Evolutionary conservation across 2,329 filamentous ascomycete genomes (phyloP), one percentile per base, ranked within the genome.

Genomic region (Fusarium setosum): DNA sequence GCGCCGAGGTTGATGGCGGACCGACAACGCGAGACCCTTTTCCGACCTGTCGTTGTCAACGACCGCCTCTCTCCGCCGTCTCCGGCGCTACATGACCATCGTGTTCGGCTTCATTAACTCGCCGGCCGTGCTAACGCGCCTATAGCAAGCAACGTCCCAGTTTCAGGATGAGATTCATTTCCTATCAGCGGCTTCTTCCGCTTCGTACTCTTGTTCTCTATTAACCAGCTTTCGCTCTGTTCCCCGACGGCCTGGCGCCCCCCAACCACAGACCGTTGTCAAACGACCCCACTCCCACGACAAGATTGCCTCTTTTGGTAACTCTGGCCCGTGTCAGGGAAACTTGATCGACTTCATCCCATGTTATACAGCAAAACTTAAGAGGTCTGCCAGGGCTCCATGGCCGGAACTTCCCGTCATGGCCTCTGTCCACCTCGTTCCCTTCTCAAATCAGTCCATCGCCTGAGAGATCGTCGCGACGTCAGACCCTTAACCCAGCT

Each of bases 221-320:
- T 63, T 45, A 57, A 18, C 37, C 54, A 59, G 56, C 55, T 65
- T 63, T 56, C 45, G 52, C 48, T 67, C 52, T 40, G 52, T 60
- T 63, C 56, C 61, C 64, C 63, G 53, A 69, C 47, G 54, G 60
- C 55, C 50, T 70, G 60, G 69, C 35, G 34, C 54, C 64, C 57
- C 61, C 53, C 59, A 65, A 38, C 49, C 61, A 59, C 55, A 47
- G 58, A 61, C 68, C 65, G 65, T 59, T 64, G 52, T 54, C 34
- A 38, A 31, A 50, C n/a, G 53, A 45, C 64, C 65, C 70, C 68
- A 71, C 70, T 37, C 37, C 60, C 32, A 72, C 70, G 70, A 72
- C 60, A 32, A 63, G 70, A 72, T 72, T 72, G 61, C 70, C 61
- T 37, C 18, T 72, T 72, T 59, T 40, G 63, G 70, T 45, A 72